Evolutionary conservation across 1,284 basidiomycete species (phyloP), one percentile per base, ranked within the genome.

Genomic region (Sphaerobolus stellatus): DNA sequence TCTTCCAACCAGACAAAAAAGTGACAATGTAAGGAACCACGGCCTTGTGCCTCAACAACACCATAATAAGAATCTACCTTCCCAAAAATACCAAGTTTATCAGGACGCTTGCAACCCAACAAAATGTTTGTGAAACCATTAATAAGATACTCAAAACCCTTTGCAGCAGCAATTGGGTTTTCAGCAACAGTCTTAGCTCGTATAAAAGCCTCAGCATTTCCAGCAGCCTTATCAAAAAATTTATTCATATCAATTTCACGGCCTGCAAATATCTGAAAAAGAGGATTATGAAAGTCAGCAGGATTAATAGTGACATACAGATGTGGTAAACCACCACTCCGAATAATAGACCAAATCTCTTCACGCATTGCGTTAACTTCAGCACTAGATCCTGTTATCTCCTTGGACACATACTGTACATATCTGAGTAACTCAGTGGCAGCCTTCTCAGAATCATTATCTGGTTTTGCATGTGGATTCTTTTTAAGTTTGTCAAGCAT

Each of bases 1-100:
- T 70, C 73, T 43, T 74, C 67, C 0, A 78, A 14, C 75, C 76
- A 79, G 0, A 77, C 56, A 0, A 77, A 29, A 70, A 78, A 73
- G 53, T 77, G 75, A 55, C 72, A 75, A 52, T 77, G 75, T 0
- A 76, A 54, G 0, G 67, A 68, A 0, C 75, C 72, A 7, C 68
- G 50, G 1, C 75, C 75, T 60, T 77, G 75, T 1, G 73, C 69
- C 56, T 77, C 74, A 0, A 77, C 71, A 9, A 58, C 22, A 0
- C 74, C 73, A 30, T 52, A 52, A 20, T 52, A 52, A 5, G 40
- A 44, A 2, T 52, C 30, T 1, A 76, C 54, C 1, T 72, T 47
- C 1, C 74, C 73, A 3, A 59, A 60, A 14, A 63, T 52, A 2
- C 57, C 3, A 16, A 59, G 38, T 16, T 36, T n/a, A 9, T 58